Conservation (phyloP, 2,329 filamentous ascomycete species). For the Diaporthe vaccinii region DNA sequence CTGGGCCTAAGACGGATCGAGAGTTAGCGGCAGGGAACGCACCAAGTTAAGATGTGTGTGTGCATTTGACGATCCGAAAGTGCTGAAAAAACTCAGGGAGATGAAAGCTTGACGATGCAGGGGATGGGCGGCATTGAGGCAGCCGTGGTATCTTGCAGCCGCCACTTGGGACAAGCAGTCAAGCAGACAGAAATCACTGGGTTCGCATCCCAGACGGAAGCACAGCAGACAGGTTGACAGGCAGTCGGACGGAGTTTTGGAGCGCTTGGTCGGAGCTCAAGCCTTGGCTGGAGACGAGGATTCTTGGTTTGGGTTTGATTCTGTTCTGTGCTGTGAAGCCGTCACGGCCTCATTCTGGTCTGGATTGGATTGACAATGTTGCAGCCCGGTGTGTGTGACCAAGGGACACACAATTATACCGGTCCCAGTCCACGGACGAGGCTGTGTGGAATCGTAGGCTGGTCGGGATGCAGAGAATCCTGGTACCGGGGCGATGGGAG, state of each 20-base stretch:
- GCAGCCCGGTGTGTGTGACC: background rate
- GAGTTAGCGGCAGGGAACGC: constrained; percentile 37
- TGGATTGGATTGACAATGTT: background rate
- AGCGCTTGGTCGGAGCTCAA: constrained; percentile 12
- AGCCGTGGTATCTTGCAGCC: background rate
- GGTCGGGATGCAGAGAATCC: constrained; percentile 28
- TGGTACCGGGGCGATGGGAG: constrained; percentile 17
- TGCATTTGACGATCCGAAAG: constrained; percentile 20
- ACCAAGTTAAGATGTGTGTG: background rate
- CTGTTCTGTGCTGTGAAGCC: background rate
- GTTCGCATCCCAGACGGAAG: constrained; percentile 17
- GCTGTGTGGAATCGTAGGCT: constrained; percentile 19
- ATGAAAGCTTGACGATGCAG: constrained; percentile 12
- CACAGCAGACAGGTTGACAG: constrained; percentile 20
- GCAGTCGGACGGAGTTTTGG: constrained; percentile 14
- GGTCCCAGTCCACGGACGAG: constrained; percentile 17
- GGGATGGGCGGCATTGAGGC: background rate
- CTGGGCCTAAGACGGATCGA: constrained; percentile 32
- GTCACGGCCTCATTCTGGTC: background rate
- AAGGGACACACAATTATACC: constrained; percentile 21
- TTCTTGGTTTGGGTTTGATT: background rate
- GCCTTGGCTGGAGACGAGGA: constrained; percentile 18
- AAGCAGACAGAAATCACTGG: constrained; percentile 11
- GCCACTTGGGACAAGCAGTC: constrained; percentile 14
- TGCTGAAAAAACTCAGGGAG: constrained; percentile 27